Evolutionary conservation across 495 filamentous ascomycete species (phyloP).

Genomic region (Aspergillus kassunensis): DNA sequence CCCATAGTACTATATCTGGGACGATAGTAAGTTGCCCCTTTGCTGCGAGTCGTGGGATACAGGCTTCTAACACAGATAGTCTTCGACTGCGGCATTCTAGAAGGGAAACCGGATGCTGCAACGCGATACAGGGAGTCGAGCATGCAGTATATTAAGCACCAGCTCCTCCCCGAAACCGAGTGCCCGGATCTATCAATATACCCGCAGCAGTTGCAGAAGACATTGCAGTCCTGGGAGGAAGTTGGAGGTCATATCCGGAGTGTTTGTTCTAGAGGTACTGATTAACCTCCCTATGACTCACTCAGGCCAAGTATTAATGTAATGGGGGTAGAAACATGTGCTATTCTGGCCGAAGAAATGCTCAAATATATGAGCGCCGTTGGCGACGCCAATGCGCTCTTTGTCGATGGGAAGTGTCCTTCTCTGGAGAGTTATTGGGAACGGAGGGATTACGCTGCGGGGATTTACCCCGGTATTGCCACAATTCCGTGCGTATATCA

Average conservation of each 20-base stretch:
- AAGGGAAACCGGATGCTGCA: neutral
- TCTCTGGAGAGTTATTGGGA: constrained; percentile 3
- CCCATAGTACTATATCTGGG: constrained; percentile 8
- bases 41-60: no score
- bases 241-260: constrained; percentile 4
- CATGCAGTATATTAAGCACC: constrained; percentile 4
- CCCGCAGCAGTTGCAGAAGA: neutral
- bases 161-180: neutral
- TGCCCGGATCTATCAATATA: constrained; percentile 1
- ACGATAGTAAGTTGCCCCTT: constrained; percentile 4
- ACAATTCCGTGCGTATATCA: constrained; percentile 9
- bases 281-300: neutral
- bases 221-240: constrained; percentile 9
- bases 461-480: constrained; percentile 9
- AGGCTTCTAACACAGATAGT: constrained; percentile 3
- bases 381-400: constrained; percentile 4
- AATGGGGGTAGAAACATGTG: neutral
- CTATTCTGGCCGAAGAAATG: neutral
- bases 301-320: neutral
- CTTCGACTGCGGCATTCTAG: constrained; percentile 6
- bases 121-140: constrained; percentile 1
- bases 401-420: neutral
- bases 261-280: constrained; percentile 3
- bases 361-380: constrained; percentile 5
- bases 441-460: constrained; percentile 5